phyloP scores from a whole-genome alignment of 2,329 filamentous ascomycete genomes.

The Claviceps maximensis region DNA sequence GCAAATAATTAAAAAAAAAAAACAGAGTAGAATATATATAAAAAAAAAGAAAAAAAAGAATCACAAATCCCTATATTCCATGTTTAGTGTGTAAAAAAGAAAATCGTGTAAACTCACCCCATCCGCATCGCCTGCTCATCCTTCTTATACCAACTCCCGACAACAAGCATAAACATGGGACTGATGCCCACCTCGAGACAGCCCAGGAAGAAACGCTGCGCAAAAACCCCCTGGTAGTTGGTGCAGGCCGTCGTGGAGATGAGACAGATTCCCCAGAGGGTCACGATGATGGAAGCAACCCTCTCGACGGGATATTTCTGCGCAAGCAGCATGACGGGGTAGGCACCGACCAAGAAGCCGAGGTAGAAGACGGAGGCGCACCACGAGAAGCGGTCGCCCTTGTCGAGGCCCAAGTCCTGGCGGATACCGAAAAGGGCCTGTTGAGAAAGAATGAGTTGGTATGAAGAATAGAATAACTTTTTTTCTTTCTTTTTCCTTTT shows the following conservation, averaged over 20 bases:
- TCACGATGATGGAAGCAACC: conserved; percentile 14
- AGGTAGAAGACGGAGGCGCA: conserved; percentile 33
- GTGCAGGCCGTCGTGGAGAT: conserved; percentile 23
- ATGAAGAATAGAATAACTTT: too few species aligned
- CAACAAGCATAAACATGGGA: conserved; percentile 11
- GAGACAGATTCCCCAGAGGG: conserved; percentile 20
- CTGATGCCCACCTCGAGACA: conserved; percentile 26
- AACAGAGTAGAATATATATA: too few species aligned
- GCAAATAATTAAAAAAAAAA: neutral
- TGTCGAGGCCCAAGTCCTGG: conserved; percentile 3
- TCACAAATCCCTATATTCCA: too few species aligned
- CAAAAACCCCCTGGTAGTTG: conserved; percentile 25
- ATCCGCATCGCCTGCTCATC: conserved; percentile 26
- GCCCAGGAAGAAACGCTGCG: conserved; percentile 28
- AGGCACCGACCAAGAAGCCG: conserved; percentile 26
- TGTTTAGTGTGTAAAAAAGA: too few species aligned
- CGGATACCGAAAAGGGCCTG: conserved; percentile 5
- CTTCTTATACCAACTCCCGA: conserved; percentile 6
- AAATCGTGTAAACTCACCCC: neutral
- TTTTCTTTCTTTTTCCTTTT: too few species aligned
- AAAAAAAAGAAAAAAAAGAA: neutral
- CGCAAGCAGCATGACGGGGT: conserved; percentile 18
- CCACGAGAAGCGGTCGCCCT: conserved; percentile 4
- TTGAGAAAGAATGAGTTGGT: neutral
- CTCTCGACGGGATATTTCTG: conserved; percentile 18